These are phyloP conservation scores for Endocarpon pusillum DNA, from an alignment of 495 filamentous ascomycete genomes.

Conservation along the genomic window DNA sequence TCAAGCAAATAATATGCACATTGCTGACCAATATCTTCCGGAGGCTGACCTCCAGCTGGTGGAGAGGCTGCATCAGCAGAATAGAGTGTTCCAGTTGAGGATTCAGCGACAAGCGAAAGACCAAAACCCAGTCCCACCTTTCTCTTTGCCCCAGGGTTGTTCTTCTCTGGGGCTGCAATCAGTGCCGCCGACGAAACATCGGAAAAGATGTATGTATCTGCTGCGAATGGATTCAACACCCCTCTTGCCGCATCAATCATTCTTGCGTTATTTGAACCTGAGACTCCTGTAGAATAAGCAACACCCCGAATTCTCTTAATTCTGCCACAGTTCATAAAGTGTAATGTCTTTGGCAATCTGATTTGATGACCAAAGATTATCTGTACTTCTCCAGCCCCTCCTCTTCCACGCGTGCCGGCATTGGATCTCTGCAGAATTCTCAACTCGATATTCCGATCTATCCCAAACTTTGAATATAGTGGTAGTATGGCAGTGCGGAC, in stretches of 20 bases:
- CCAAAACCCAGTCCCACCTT: conserved; percentile 79
- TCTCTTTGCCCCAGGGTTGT: conserved; percentile 41
- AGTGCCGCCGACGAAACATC: conserved; percentile 59
- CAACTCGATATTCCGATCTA: conserved; percentile 72
- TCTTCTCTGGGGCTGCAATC: conserved; percentile 42
- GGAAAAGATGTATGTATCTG: conserved; percentile 75
- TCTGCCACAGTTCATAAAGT: conserved; percentile 66
- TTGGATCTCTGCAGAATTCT: conserved; percentile 67
- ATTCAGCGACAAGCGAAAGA: conserved; percentile 77
- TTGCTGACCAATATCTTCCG: conserved; percentile 77
- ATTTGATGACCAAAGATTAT: conserved; percentile 83
- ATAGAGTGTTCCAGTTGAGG: conserved; percentile 65
- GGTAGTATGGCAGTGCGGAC: conserved; percentile 88
- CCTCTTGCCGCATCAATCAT: conserved; percentile 87
- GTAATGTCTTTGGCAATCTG: conserved; percentile 81
- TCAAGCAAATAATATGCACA: conserved; percentile 85
- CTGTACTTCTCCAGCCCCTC: conserved; percentile 83
- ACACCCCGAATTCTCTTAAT: conserved; percentile 85
- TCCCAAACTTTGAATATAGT: conserved; percentile 76
- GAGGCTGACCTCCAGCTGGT: conserved; percentile 61
- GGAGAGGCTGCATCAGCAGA: conserved; percentile 73
- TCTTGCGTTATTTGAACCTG: conserved; percentile 77
- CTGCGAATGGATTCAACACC: conserved; percentile 66
- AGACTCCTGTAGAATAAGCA: conserved; percentile 79
- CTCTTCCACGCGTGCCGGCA: conserved; percentile 48